These are phyloP conservation scores for Claviceps pusilla DNA, from an alignment of 2,329 filamentous ascomycete genomes.

Conservation along the genomic window DNA sequence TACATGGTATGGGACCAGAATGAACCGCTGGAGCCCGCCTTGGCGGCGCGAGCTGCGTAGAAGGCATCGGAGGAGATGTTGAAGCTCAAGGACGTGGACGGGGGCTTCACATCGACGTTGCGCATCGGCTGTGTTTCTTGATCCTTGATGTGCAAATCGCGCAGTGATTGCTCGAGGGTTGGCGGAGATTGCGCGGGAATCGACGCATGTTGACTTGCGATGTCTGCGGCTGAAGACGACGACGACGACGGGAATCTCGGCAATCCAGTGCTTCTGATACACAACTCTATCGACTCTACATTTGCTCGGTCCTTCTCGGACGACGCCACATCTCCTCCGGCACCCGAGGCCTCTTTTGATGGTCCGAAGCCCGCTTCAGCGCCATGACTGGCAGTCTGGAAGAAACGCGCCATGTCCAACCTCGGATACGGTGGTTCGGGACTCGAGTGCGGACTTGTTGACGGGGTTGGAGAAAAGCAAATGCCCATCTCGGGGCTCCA, in stretches of 20 bases:
- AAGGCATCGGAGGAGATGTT: slow-evolving; percentile 17
- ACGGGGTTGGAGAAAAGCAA: slow-evolving; percentile 11
- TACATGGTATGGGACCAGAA: slow-evolving; percentile 61
- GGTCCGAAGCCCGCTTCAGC: not conserved
- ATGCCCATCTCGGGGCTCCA: slow-evolving; percentile 19
- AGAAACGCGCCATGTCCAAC: slow-evolving; percentile 14
- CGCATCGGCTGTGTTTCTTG: not conserved
- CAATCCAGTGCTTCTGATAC: not conserved
- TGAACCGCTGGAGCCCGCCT: slow-evolving; percentile 29
- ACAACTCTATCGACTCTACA: not conserved
- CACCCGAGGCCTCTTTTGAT: not conserved
- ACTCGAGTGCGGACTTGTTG: slow-evolving; percentile 8
- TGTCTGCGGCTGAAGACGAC: not conserved
- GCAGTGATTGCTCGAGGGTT: not conserved
- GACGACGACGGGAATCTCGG: not conserved
- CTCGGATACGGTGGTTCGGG: slow-evolving; percentile 11
- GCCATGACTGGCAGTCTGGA: slow-evolving; percentile 8
- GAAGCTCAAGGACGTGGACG: slow-evolving; percentile 15
- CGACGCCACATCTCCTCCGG: not conserved
- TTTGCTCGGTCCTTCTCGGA: not conserved
- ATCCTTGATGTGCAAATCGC: not conserved
- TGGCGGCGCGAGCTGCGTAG: slow-evolving; percentile 30
- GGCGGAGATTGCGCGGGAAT: not conserved
- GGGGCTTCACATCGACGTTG: slow-evolving; percentile 7
- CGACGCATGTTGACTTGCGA: not conserved